Percentiles rank a stretch among this genome's conserved stretches.
These are phyloP conservation scores for Hymenoscyphus salicellus DNA, from an alignment of 2,329 filamentous ascomycete species.

Conservation along the genomic window DNA sequence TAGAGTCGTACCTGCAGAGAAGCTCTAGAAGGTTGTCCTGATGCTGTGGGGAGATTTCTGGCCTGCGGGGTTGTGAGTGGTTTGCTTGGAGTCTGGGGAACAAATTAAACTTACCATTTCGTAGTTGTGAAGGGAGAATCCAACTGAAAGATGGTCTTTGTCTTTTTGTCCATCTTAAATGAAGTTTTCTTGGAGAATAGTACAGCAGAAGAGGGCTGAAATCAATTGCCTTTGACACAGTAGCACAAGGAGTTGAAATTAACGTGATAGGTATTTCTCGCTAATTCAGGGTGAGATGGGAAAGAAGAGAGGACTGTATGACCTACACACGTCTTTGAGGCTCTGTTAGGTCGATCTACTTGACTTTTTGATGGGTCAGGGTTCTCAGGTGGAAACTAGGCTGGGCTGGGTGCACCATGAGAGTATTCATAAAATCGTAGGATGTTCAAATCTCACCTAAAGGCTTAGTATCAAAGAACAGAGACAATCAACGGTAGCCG, in stretches of 20 bases:
- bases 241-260: background rate
- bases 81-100: background rate
- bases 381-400: background rate
- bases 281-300: background rate
- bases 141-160: slow-evolving; percentile 59
- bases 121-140: slow-evolving; percentile 62
- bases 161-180: slow-evolving; percentile 48
- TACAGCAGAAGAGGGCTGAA: too few species aligned
- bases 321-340: background rate
- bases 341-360: background rate
- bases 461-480: too few species aligned
- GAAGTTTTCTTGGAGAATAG: background rate
- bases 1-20: slow-evolving; percentile 55
- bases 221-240: too few species aligned
- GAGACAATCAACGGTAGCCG: too few species aligned
- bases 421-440: too few species aligned
- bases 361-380: background rate
- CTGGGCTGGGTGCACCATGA: too few species aligned
- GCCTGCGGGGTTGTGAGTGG: slow-evolving; percentile 47
- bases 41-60: slow-evolving; percentile 53
- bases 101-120: slow-evolving; percentile 50
- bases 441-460: too few species aligned
- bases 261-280: background rate
- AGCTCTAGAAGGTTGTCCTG: slow-evolving; percentile 65
- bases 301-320: background rate